Evolutionary conservation across 2,329 filamentous ascomycete genomes (phyloP), one percentile per base, ranked within the genome.

Genomic region (Arthrobotrys pseudoclavata): DNA sequence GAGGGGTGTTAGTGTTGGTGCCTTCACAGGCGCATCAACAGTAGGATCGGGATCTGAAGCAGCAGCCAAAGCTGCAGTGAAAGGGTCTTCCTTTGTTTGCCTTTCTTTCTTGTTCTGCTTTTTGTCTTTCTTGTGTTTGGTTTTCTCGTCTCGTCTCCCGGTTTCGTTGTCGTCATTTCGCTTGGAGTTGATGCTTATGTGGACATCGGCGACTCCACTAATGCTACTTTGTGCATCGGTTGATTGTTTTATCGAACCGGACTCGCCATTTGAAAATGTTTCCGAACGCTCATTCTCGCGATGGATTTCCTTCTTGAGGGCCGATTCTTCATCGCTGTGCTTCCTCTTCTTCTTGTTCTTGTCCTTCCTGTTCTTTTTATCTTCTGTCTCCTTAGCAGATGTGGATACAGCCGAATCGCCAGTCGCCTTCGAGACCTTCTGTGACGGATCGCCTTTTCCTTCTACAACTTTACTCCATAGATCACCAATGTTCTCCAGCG

Each of bases 391-490:
- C 22, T 62, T 48, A 15, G 45, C 6, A 2, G 42, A 20, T 22
- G 57, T 24, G 24, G 24, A 22, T n/a, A 13, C 20, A 5, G 52
- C 24, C 13, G 69, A 40, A 52, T 48, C 42, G 31, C 45, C 55
- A 40, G 22, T 37, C 12, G 45, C 15, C 18, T n/a, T n/a, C n/a
- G n/a, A n/a, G n/a, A n/a, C n/a, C n/a, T 69, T 47, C 7, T 18
- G 24, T 3, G 53, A 60, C 81, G 80, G 61, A 79, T 84, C 84
- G 79, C 83, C 84, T 81, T 89, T 90, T 5, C 90, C 90, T 82
- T 95, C 92, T 80, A 97, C 91, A 77, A 96, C 89, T 74, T 89
- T 88, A 81, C 91, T 91, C 87, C 92, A 97, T 80, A 97, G 86
- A 79, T 92, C 89, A 69, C 89, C 90, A 26, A 97, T 87, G 83